Evolutionary conservation across 1,284 basidiomycete genomes (phyloP).

Genomic region (Trametes versicolor): DNA sequence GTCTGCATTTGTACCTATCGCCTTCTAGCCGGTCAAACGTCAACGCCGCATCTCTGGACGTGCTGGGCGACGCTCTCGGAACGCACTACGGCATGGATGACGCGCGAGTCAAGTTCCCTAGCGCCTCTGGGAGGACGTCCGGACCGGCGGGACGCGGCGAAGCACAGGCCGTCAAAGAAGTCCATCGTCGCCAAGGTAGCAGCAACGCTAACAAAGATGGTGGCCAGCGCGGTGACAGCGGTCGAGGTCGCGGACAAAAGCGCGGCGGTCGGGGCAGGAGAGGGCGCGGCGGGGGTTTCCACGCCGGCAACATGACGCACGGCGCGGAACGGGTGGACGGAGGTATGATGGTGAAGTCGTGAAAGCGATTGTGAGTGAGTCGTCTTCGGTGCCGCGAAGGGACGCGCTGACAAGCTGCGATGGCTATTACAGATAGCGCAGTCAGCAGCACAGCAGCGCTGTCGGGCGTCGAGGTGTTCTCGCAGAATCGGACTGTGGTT

Average conservation of each 20-base stretch:
- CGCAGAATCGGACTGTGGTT: conserved; percentile 21
- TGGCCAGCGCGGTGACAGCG: conserved; percentile 23
- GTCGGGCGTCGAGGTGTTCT: conserved; percentile 10
- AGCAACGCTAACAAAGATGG: conserved; percentile 27
- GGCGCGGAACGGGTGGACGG: conserved; percentile 44
- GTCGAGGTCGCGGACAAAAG: conserved; percentile 30
- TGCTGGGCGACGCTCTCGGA: conserved; percentile 26
- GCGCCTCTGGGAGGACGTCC: conserved; percentile 15
- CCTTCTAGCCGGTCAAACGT: conserved; percentile 27
- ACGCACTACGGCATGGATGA: conserved; percentile 20
- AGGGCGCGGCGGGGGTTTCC: conserved; percentile 25
- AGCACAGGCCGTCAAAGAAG: conserved; percentile 33
- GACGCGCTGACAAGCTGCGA: conserved; percentile 13
- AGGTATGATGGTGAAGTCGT: conserved; percentile 45
- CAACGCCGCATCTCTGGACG: conserved; percentile 20
- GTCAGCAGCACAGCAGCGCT: conserved; percentile 16
- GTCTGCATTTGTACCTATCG: conserved; percentile 32
- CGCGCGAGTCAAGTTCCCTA: conserved; percentile 23
- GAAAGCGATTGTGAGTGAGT: conserved; percentile 24
- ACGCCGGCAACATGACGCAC: conserved; percentile 26
- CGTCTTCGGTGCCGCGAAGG: conserved; percentile 9
- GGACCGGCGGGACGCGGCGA: conserved; percentile 26
- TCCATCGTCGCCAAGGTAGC: conserved; percentile 32
- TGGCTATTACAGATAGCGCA: conserved; percentile 17
- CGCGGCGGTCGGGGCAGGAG: conserved; percentile 32